A percentile compares a stretch with the other conserved stretches of the same genome.
These are phyloP conservation scores for Lachnellula suecica DNA, from an alignment of 2,329 filamentous ascomycete species.

Conservation along the genomic window DNA sequence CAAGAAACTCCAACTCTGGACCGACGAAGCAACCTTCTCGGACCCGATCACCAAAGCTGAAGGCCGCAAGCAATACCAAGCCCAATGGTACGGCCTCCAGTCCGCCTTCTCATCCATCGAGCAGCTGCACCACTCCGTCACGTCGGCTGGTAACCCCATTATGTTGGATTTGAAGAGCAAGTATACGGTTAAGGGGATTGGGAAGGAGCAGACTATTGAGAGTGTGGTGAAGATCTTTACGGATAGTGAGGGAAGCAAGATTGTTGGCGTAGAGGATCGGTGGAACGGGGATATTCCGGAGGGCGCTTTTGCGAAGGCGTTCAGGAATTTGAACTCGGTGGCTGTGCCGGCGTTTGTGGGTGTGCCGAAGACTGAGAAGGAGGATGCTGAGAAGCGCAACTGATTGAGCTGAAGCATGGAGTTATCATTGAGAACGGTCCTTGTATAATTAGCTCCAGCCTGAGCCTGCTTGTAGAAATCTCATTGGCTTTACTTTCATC, in stretches of 20 bases:
- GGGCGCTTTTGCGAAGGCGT: constrained; percentile 47
- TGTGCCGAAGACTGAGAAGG: constrained; percentile 52
- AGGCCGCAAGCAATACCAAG: constrained; percentile 50
- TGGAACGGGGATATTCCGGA: constrained; percentile 55
- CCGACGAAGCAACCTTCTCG: constrained; percentile 54
- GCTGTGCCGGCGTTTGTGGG: constrained; percentile 49
- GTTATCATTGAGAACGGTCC: no score
- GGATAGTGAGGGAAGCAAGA: constrained; percentile 39
- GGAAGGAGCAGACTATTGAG: constrained; percentile 48
- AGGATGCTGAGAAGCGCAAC: constrained; percentile 49
- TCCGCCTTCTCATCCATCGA: constrained; percentile 57
- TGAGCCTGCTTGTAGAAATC: no score
- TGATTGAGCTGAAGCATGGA: no score
- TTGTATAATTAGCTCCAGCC: no score
- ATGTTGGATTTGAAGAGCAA: constrained; percentile 51
- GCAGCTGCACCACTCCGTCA: constrained; percentile 53
- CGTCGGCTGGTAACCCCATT: constrained; percentile 57
- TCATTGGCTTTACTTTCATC: no score
- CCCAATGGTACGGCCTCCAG: constrained; percentile 58
- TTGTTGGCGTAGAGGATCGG: constrained; percentile 51
- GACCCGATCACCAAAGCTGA: constrained; percentile 58
- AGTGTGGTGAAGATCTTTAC: constrained; percentile 48
- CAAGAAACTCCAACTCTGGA: constrained; percentile 59
- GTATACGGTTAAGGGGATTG: constrained; percentile 53
- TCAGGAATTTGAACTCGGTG: constrained; percentile 50